Evolutionary conservation across 306 rosid species (phyloP), one percentile per base, ranked within the genome.

Genomic region (Geum urbanum): DNA sequence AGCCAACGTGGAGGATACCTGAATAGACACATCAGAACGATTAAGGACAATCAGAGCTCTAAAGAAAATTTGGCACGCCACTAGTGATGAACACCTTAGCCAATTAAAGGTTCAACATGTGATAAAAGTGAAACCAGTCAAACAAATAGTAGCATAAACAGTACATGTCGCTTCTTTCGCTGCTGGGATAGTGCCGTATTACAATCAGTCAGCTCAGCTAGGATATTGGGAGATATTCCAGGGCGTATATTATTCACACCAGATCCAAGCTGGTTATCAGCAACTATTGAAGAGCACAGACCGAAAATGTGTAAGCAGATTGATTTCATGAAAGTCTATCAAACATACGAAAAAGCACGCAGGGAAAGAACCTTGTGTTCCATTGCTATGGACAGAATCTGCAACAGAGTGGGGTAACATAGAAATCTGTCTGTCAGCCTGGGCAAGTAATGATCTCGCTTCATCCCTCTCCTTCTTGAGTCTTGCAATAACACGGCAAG

Each of bases 401-500:
- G 85, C 20, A 69, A 75, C 20, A 35, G 87, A 75, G 71, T 74
- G 80, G 75, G 66, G 84, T 75, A 87, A 71, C 74, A 71, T 45
- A 12, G 96, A 91, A 57, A 80, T 70, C 70, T 87, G 91, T 72
- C 92, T 86, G 44, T 92, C 97, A 43, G 92, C 92, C 86, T 77
- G 96, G 37, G 96, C 92, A 76, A 92, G 97, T 47, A 90, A 74
- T 54, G 84, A 79, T 84, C 97, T 85, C 56, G 98, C 92, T 61
- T 92, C 98, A 43, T 92, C 98, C 66, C 97, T 77, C 83, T 92
- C 97, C 74, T 90, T 92, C 67, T 84, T 90, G 47, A 92, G 92
- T 56, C 98, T 86, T 24, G 97, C 92, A 80, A 92, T 92, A 75
- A 92, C 97, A 50, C 98, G 96, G 77, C 98, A 92, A 22, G 98